Conservation (phyloP, 2,329 filamentous ascomycete genomes). For the Fusarium devonianum region DNA sequence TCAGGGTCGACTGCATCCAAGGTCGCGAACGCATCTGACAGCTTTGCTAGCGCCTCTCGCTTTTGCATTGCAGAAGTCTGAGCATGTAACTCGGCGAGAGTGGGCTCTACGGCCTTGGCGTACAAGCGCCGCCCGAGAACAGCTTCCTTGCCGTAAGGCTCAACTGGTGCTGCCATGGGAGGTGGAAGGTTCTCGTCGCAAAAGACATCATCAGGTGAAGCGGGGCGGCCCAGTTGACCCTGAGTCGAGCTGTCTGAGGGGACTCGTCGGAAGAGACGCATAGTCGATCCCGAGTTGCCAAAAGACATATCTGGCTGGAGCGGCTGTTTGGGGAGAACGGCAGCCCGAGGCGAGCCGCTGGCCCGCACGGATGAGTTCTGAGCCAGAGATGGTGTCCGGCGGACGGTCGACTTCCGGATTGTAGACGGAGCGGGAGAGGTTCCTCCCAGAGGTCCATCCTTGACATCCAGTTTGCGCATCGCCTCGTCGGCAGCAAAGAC, state of each 20-base stretch:
- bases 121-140: constrained; percentile 83
- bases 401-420: constrained; percentile 65
- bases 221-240: constrained; percentile 47
- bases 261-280: constrained; percentile 88
- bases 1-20: constrained; percentile 90
- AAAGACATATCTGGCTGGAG: constrained; percentile 91
- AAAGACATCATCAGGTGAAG: constrained; percentile 52
- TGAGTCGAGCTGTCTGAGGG: constrained; percentile 70
- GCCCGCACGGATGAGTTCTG: constrained; percentile 44
- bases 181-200: constrained; percentile 72
- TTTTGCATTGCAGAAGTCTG: constrained; percentile 73
- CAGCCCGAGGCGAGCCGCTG: constrained; percentile 53
- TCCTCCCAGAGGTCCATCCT: constrained; percentile 65
- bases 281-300: constrained; percentile 90
- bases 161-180: constrained; percentile 52
- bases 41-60: constrained; percentile 80
- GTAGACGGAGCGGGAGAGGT: constrained; percentile 63
- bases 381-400: constrained; percentile 56
- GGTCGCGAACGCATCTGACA: constrained; percentile 85
- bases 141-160: constrained; percentile 78
- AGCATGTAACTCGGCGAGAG: constrained; percentile 85
- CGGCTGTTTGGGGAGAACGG: constrained; percentile 71
- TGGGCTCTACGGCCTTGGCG: constrained; percentile 80
- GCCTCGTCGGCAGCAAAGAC: constrained; percentile 67
- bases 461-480: constrained; percentile 66